These are phyloP conservation scores for Colletotrichum australisinense DNA, from an alignment of 2,329 filamentous ascomycete species.

Conservation along the genomic window DNA sequence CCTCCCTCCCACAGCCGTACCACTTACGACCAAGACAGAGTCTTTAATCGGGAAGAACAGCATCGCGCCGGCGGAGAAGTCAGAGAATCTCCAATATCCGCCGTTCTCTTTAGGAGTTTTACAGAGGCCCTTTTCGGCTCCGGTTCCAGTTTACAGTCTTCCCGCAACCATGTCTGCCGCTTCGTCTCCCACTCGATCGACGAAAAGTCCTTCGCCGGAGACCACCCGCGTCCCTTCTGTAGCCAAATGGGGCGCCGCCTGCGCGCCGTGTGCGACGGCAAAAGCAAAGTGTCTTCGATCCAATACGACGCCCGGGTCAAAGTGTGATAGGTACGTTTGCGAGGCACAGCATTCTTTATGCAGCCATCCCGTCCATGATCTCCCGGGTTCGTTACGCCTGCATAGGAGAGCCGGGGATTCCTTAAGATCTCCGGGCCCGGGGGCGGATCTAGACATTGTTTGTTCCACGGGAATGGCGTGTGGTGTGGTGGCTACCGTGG, in stretches of 20 bases:
- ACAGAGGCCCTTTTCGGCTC: not conserved
- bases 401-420: slow-evolving; percentile 9
- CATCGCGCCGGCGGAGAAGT: not conserved
- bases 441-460: not conserved
- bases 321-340: slow-evolving; percentile 55
- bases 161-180: not conserved
- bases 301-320: slow-evolving; percentile 48
- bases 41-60: not conserved
- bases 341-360: not conserved
- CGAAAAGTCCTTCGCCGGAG: not conserved
- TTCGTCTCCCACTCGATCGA: not conserved
- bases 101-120: not conserved
- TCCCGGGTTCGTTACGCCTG: not conserved
- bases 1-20: not conserved
- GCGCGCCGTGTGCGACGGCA: slow-evolving; percentile 58
- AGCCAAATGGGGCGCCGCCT: slow-evolving; percentile 60
- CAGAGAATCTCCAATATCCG: not conserved
- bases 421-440: slow-evolving; percentile 1
- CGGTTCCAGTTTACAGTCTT: not conserved
- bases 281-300: slow-evolving; percentile 63
- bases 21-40: no score
- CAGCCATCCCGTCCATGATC: not conserved
- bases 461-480: not conserved
- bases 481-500: not conserved
- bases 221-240: not conserved